Percentiles rank a stretch among this genome's conserved stretches.
Evolutionary conservation across 2,329 filamentous ascomycete species (phyloP).

Genomic region (Neopestalotiopsis rosae): DNA sequence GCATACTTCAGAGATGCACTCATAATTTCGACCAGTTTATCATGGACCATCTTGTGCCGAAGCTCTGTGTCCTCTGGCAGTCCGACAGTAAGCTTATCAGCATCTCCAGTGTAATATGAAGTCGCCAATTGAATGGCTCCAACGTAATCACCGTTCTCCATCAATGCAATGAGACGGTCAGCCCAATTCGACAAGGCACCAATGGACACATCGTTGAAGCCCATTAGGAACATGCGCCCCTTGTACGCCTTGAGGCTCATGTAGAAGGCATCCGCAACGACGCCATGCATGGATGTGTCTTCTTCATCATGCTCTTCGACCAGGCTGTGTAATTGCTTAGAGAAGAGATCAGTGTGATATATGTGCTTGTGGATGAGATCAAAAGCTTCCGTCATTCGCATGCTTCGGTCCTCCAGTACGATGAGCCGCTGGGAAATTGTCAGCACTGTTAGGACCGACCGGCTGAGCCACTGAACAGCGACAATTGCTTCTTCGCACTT

Average conservation of each 20-base stretch:
- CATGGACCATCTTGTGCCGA: constrained; percentile 81
- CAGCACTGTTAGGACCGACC: constrained; percentile 87
- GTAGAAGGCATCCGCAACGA: constrained; percentile 95
- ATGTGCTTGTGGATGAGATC: constrained; percentile 92
- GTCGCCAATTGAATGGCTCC: constrained; percentile 89
- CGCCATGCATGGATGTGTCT: constrained; percentile 88
- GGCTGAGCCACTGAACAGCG: constrained; percentile 94
- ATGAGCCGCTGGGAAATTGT: constrained; percentile 94
- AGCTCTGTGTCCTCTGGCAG: constrained; percentile 81
- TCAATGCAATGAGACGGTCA: constrained; percentile 87
- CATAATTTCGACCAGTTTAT: constrained; percentile 93
- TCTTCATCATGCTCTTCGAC: constrained; percentile 90
- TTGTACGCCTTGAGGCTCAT: constrained; percentile 99
- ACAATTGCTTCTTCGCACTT: constrained; percentile 94
- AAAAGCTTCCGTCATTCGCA: constrained; percentile 93
- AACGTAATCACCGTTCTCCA: constrained; percentile 97
- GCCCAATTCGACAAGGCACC: constrained; percentile 97
- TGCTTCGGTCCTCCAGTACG: constrained; percentile 85
- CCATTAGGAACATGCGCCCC: constrained; percentile 86
- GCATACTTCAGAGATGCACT: constrained; percentile 88
- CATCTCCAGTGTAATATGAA: constrained; percentile 86
- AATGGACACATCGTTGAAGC: constrained; percentile 92
- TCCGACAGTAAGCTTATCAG: constrained; percentile 94
- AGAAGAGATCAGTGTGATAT: constrained; percentile 90
- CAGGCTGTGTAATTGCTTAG: constrained; percentile 79